Evolutionary conservation across 306 rosid species (phyloP).

Genomic region (Spatholobus suberectus): DNA sequence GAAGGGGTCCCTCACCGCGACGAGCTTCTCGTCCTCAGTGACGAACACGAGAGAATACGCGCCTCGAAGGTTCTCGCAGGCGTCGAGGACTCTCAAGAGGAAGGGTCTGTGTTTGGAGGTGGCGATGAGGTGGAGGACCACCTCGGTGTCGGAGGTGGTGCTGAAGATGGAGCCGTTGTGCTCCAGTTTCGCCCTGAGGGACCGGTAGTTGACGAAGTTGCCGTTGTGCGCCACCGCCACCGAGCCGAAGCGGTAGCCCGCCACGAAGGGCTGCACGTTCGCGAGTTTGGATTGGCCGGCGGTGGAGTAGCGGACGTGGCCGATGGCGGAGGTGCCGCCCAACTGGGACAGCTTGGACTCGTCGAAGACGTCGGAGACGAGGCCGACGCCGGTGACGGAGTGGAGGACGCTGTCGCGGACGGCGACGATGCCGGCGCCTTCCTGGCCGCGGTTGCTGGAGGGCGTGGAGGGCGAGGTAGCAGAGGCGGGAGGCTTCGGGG

Average conservation of each 20-base stretch:
- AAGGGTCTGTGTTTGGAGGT: slow-evolving; percentile 80
- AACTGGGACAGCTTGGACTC: slow-evolving; percentile 65
- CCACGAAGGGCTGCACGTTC: slow-evolving; percentile 93
- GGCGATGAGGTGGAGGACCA: slow-evolving; percentile 89
- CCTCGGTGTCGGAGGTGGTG: slow-evolving; percentile 89
- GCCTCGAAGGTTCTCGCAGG: slow-evolving; percentile 81
- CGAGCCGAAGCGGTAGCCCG: slow-evolving; percentile 80
- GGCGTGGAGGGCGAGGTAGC: slow-evolving; percentile 85
- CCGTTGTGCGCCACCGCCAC: slow-evolving; percentile 95
- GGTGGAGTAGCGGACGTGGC: slow-evolving; percentile 89
- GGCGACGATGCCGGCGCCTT: slow-evolving; percentile 88
- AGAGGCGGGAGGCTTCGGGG: slow-evolving; percentile 75
- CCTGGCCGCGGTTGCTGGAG: slow-evolving; percentile 98
- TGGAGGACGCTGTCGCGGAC: slow-evolving; percentile 62
- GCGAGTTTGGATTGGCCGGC: slow-evolving; percentile 82
- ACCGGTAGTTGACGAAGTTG: slow-evolving; percentile 76
- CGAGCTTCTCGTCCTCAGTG: slow-evolving; percentile 79
- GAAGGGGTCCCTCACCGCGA: slow-evolving; percentile 77
- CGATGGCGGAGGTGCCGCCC: slow-evolving; percentile 73
- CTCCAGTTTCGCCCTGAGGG: slow-evolving; percentile 70
- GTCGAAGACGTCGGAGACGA: slow-evolving; percentile 80
- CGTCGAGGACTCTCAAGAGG: slow-evolving; percentile 75
- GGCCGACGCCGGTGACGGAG: slow-evolving; percentile 76
- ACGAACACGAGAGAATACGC: slow-evolving; percentile 84
- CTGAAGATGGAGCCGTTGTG: slow-evolving; percentile 80